Base-by-base conservation (phyloP, 139 green algal genomes). In the Picochlorum costavermella region DNA sequence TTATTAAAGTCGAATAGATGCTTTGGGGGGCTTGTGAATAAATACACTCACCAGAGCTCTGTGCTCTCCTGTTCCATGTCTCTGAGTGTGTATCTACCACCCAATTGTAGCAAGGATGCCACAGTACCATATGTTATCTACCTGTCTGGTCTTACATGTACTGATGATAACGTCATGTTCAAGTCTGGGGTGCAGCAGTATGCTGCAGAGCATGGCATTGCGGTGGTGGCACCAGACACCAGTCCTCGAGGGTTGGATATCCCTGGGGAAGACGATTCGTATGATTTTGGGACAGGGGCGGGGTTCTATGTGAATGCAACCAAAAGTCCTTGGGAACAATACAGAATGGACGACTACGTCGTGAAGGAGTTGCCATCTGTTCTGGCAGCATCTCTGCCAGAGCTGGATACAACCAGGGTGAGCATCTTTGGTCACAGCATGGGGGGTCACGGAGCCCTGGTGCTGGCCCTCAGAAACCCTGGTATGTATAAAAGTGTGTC, bases 261-360 rank as follows among this genome's bases (percentile, higher is more conserved):
- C 9, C 72, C 83, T 56, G 91, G 84, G 2, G 90, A 96, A 61
- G 70, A 79, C 0, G 91, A 96, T 16, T 67, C 63, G 3, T 92
- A 72, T 72, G 86, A 94, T 70, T 89, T 94, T 75, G 86, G 86
- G 8, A 71, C 78, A 1, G 84, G 79, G 0, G 85, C 87, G 2
- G 88, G 88, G 16, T 95, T 95, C 61, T 95, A 95, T 72, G 25
- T 95, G 6, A 84, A 95, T 64, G 88, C 89, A 9, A 95, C 81
- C 0, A 60, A 80, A 36, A 60, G 53, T 17, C 48, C 37, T 36
- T 66, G 63, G 75, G 78, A 79, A 68, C 67, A 88, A 31, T 98
- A 83, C 68, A 83, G 83, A 58, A 99, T 99, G 94, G 95, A 97
- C 61, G 84, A 91, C 56, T 96, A 94, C 69, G 75, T 96, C 12